Evolutionary conservation across 225 moss, liverwort and hornwort species (phyloP), one percentile per base, ranked within the genome.

Genomic region (Anthoceros angustus): DNA sequence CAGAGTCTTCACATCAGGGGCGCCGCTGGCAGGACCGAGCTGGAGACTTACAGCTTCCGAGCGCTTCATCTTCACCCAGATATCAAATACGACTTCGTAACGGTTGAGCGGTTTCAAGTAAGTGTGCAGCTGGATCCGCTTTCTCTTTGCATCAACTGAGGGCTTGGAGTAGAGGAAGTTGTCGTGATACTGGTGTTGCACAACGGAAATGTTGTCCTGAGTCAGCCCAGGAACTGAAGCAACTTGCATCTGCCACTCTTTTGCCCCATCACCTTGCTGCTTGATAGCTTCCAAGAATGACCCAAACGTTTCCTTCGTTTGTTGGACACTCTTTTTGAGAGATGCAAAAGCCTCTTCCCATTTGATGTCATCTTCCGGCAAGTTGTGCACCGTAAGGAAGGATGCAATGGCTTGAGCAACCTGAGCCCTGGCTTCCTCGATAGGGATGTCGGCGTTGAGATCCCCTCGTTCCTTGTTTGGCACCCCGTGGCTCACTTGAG

Each of bases 21-120:
- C 21, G 42, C 48, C 69, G n/a, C 40, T 23, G 5, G 11, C 63
- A 6, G 14, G 21, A 6, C 20, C 3, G 24, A 25, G 45, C n/a
- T 24, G 10, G 9, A 9, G 64, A 15, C 48, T 63, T 65, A 83
- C 25, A 10, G 83, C 72, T 67, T 82, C 78, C 0, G 75, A 73
- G 66, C 75, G 80, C 67, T 83, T 83, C 83, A 80, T 80, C 65
- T 83, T 86, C 69, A 83, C 77, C 78, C 86, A 83, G 73, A 83
- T 65, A 48, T 74, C 78, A 68, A 45, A 71, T 18, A 41, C 20
- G 10, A 68, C 0, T 43, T 9, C 67, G 21, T 45, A 43, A 8
- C 39, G 25, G 39, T 64, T 40, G 9, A 26, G 5, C 42, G 43
- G n/a, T 14, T 64, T 64, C 15, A 40, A 60, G n/a, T 38, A 71